A percentile compares a stretch with the other conserved stretches of the same genome.
Evolutionary conservation across 352 stramenopile species (phyloP).

Genomic region (Globisporangium irregulare): DNA sequence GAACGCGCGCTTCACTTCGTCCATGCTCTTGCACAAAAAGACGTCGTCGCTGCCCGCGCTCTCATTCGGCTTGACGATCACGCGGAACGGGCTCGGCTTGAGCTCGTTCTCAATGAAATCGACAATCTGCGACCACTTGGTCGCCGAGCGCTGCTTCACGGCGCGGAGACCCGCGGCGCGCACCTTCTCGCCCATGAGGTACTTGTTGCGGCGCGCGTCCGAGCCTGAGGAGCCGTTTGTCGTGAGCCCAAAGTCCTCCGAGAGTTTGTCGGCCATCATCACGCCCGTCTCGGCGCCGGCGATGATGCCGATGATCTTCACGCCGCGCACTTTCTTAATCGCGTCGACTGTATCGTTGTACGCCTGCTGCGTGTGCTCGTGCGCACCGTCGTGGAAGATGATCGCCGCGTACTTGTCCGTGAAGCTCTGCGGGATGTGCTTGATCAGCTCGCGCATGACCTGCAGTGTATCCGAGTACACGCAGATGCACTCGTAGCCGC

Average conservation of each 20-base stretch:
- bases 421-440: slow-evolving; percentile 68
- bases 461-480: slow-evolving; percentile 83
- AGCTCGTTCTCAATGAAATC: slow-evolving; percentile 69
- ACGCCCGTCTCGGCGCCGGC: slow-evolving; percentile 92
- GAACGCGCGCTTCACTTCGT: slow-evolving; percentile 80
- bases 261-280: slow-evolving; percentile 87
- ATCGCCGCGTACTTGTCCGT: slow-evolving; percentile 75
- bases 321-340: slow-evolving; percentile 19
- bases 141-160: slow-evolving; percentile 88
- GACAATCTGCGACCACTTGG: slow-evolving; percentile 67
- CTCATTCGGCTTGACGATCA: slow-evolving; percentile 90
- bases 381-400: slow-evolving; percentile 57
- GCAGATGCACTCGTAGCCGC: slow-evolving; percentile 89
- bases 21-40: slow-evolving; percentile 72
- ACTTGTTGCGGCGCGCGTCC: slow-evolving; percentile 74
- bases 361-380: slow-evolving; percentile 41
- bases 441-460: slow-evolving; percentile 69
- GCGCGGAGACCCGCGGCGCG: slow-evolving; percentile 86
- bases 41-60: slow-evolving; percentile 77
- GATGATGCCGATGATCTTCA: slow-evolving; percentile 80
- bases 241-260: slow-evolving; percentile 77
- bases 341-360: slow-evolving; percentile 26
- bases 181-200: slow-evolving; percentile 87
- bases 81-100: slow-evolving; percentile 67
- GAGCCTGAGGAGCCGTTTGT: slow-evolving; percentile 85